Base-by-base conservation (phyloP, 2,329 filamentous ascomycete genomes). In the Phaeoacremonium minimum region DNA sequence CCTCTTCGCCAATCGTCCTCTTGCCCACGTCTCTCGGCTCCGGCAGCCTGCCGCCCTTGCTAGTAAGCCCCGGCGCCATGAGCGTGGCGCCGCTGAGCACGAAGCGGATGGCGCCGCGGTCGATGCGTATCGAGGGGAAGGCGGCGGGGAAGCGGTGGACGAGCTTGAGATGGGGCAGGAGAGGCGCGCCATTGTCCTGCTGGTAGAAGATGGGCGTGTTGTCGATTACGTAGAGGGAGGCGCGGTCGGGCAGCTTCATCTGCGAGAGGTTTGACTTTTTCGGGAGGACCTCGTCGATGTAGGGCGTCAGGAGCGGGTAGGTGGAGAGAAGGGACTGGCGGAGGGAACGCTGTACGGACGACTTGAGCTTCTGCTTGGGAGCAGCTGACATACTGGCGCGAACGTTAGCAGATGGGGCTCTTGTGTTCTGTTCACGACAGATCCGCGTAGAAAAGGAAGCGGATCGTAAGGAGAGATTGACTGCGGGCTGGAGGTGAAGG, bases 361-460 rank as follows among this genome's bases (percentile, higher is more conserved):
- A 96, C 69, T 97, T 98, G 64, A 97, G 87, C 73, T 97, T 97
- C 51, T 89, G 88, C 69, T 93, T 95, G 38, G 87, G 83, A 48
- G 85, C 80, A 17, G 83, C 68, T 52, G 80, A 70, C 60, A 95
- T 81, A 48, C 86, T 91, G 54, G 15, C n/a, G n/a, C n/a, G n/a
- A n/a, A n/a, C n/a, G n/a, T n/a, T n/a, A n/a, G n/a, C n/a, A n/a
- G n/a, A n/a, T n/a, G n/a, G n/a, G n/a, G n/a, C n/a, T n/a, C n/a
- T n/a, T n/a, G n/a, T n/a, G n/a, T n/a, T n/a, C n/a, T n/a, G n/a
- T n/a, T n/a, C n/a, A n/a, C n/a, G n/a, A n/a, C n/a, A n/a, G n/a
- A n/a, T n/a, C n/a, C n/a, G n/a, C n/a, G n/a, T n/a, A n/a, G n/a
- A n/a, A n/a, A n/a, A n/a, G n/a, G n/a, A n/a, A n/a, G n/a, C n/a